phyloP scores from a whole-genome alignment of 495 filamentous ascomycete species.

The Acidiella bohemica region DNA sequence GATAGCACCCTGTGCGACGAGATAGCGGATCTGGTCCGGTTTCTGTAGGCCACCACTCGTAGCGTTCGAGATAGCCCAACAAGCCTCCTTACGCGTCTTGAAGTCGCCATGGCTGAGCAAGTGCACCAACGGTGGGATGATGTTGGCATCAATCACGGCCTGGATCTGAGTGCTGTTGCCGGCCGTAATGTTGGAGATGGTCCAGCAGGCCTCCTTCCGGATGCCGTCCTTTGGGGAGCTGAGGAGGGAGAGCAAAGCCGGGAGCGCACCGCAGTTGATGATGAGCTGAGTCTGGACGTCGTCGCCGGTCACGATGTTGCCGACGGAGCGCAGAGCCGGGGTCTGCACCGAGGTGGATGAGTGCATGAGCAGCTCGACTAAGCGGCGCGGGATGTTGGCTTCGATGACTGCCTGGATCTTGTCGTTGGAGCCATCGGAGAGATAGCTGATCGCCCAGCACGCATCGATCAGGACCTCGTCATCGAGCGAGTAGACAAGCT shows the following conservation, averaged over 20 bases:
- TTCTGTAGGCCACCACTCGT: conserved; percentile 96
- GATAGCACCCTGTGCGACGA: conserved; percentile 88
- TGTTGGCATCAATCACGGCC: conserved; percentile 88
- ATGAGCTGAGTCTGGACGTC: conserved; percentile 99
- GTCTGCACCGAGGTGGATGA: conserved; percentile 99
- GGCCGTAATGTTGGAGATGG: conserved; percentile 96
- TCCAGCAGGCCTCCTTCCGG: conserved; percentile 99
- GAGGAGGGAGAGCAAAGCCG: conserved; percentile 80
- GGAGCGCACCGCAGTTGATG: conserved; percentile 92
- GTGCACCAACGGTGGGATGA: conserved; percentile 92
- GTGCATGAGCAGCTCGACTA: conserved; percentile 96
- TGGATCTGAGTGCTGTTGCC: conserved; percentile 98
- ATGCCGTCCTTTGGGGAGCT: conserved; percentile 98
- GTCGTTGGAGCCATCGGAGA: conserved; percentile 97
- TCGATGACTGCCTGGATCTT: conserved; percentile 99
- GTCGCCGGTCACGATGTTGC: conserved; percentile 98
- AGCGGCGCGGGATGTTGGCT: conserved; percentile 88
- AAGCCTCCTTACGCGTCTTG: conserved; percentile 99
- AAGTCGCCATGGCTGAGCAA: conserved; percentile 91
- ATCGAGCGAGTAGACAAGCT: conserved; percentile 95
- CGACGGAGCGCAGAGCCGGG: conserved; percentile 89
- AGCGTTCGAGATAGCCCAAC: conserved; percentile 99
- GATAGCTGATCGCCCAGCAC: conserved; percentile 98
- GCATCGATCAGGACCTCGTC: conserved; percentile 98
- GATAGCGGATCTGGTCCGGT: conserved; percentile 93